Percentiles rank a stretch among this genome's conserved stretches.
phyloP scores from a whole-genome alignment of 2,329 filamentous ascomycete species.

The Eurotiales sp. region DNA sequence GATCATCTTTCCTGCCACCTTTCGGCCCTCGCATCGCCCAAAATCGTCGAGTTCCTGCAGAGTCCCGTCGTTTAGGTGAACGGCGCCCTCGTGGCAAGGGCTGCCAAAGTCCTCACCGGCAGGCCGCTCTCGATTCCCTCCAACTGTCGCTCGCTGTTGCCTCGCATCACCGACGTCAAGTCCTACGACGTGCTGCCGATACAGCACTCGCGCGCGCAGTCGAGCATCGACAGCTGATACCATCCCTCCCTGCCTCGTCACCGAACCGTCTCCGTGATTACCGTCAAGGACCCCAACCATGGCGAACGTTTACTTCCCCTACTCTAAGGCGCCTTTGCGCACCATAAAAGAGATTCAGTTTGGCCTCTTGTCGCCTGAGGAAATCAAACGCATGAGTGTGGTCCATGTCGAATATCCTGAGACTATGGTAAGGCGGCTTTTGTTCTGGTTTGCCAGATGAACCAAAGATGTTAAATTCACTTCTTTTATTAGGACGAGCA shows the following conservation, averaged over 20 bases:
- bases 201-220: slow-evolving; percentile 2
- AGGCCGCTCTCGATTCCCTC: slow-evolving; percentile 34
- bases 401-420: slow-evolving; percentile 96
- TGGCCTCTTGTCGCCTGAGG: slow-evolving; percentile 92
- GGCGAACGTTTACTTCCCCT: slow-evolving; percentile 87
- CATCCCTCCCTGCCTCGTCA: slow-evolving; percentile 3
- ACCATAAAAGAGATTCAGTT: slow-evolving; percentile 99
- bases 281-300: slow-evolving; percentile 53
- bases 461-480: slow-evolving; percentile 16
- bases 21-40: slow-evolving; percentile 22
- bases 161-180: neutral
- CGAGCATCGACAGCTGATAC: slow-evolving; percentile 2
- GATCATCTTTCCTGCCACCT: slow-evolving; percentile 23
- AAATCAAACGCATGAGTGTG: slow-evolving; percentile 99
- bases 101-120: slow-evolving; percentile 45
- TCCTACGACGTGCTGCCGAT: neutral
- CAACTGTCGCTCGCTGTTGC: slow-evolving; percentile 19
- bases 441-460: slow-evolving; percentile 15
- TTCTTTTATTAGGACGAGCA: slow-evolving; percentile 65
- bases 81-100: slow-evolving; percentile 48
- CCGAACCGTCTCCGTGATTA: slow-evolving; percentile 13
- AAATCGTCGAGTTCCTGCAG: slow-evolving; percentile 29
- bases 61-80: slow-evolving; percentile 36
- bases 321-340: slow-evolving; percentile 93
- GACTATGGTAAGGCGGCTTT: slow-evolving; percentile 66